Conservation (phyloP, 768 basidiomycete species). For the Floccularia luteovirens region DNA sequence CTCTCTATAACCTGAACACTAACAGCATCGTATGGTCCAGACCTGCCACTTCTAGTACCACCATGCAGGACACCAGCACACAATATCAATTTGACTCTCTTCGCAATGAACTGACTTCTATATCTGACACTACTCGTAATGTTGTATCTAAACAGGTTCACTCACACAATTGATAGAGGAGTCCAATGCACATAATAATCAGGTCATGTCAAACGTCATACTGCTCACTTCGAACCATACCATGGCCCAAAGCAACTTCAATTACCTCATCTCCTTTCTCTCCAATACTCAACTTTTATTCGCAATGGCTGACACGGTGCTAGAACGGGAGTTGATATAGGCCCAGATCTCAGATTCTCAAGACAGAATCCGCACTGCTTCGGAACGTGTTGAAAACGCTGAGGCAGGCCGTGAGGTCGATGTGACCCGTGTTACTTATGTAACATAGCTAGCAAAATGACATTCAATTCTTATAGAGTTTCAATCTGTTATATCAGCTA, state of each 20-base stretch:
- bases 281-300: neutral
- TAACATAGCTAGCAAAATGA: no score
- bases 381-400: no score
- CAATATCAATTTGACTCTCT: neutral
- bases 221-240: neutral
- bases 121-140: neutral
- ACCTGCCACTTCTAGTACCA: neutral
- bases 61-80: neutral
- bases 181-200: neutral
- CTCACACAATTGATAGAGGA: neutral
- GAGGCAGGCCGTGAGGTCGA: no score
- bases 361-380: neutral
- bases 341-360: no score
- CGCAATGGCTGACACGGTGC: neutral
- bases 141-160: neutral
- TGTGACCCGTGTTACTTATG: no score
- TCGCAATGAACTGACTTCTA: neutral
- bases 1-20: neutral
- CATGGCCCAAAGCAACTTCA: neutral
- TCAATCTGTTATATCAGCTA: no score
- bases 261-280: neutral
- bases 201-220: neutral
- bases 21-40: neutral
- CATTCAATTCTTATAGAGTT: no score
- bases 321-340: neutral